These are phyloP conservation scores for Salinomyces thailandicus DNA, from an alignment of 2,329 filamentous ascomycete species.

Conservation along the genomic window DNA sequence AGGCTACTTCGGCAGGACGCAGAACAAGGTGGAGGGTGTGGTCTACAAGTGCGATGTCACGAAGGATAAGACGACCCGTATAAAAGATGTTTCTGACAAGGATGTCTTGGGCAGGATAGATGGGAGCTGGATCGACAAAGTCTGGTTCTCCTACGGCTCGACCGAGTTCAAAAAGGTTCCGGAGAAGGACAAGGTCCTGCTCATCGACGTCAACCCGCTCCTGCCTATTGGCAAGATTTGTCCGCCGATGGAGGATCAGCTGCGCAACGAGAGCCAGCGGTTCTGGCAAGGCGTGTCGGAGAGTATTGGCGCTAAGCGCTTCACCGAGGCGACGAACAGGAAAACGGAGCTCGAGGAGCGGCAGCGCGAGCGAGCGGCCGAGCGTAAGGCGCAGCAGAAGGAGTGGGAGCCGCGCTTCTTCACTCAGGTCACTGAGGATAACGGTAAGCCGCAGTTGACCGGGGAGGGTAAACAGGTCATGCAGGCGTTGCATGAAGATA, in stretches of 20 bases:
- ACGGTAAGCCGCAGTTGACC: conserved; percentile 53
- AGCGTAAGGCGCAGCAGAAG: conserved; percentile 58
- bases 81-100: conserved; percentile 77
- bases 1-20: conserved; percentile 82
- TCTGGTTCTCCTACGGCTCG: conserved; percentile 48
- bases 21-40: conserved; percentile 84
- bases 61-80: conserved; percentile 66
- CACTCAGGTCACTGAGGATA: conserved; percentile 47
- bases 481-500: conserved; percentile 43
- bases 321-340: conserved; percentile 66
- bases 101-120: conserved; percentile 74
- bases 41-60: conserved; percentile 72
- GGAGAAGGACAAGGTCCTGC: conserved; percentile 52
- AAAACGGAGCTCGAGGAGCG: conserved; percentile 89
- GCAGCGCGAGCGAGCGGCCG: conserved; percentile 73
- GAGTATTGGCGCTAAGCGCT: conserved; percentile 76
- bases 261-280: conserved; percentile 77
- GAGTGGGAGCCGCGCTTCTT: conserved; percentile 88
- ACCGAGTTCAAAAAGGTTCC: conserved; percentile 35
- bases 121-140: conserved; percentile 71
- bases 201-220: conserved; percentile 83
- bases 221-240: conserved; percentile 66
- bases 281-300: conserved; percentile 84
- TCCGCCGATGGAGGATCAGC: conserved; percentile 66
- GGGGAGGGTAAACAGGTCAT: conserved; percentile 50